Base-by-base conservation (phyloP, 2,329 filamentous ascomycete species). In the Ceratocystis cubensis region DNA sequence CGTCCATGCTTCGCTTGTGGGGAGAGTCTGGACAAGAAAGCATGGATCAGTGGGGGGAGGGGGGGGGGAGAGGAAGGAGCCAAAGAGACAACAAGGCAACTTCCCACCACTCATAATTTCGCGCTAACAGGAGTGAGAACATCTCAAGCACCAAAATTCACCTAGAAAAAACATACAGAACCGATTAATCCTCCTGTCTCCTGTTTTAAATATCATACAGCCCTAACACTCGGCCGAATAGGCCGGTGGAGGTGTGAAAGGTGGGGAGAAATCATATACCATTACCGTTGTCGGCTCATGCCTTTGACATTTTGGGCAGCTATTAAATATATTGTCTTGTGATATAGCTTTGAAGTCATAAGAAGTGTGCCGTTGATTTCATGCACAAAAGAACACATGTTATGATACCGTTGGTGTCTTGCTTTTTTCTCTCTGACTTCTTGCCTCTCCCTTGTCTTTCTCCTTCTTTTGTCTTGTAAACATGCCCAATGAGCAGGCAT, bases 341-440 rank as follows among this genome's bases (percentile, higher is more conserved):
- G 20, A 53, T 53, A 53, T 53, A 28, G 20, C 7, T 28, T 25
- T 10, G 8, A 53, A 25, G 1, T 8, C 25, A 53, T 28, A 53
- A 53, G 22, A 28, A 22, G 48, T 8, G 8, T 25, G 22, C 15
- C 3, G 37, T 4, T 25, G 20, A 2, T n/a, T 28, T 8, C 17
- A 3, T 62, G 53, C 15, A 17, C 56, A 8, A 59, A 37, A 59
- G 56, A 59, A 59, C 56, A 59, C 56, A 59, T 59, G 56, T 59
- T 59, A 37, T 30, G 28, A 33, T 59, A 20, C 22, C 30, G 22
- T 59, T 59, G 22, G 56, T 59, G 25, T 59, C 8, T 63, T 48
- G 28, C 25, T 63, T 63, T 63, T 62, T 44, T 22, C 30, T 61
- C 44, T 41, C 33, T 5, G 2, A 15, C 17, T 28, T 30, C 4